Evolutionary conservation across 1,139 yeast species (phyloP).

Genomic region (Maudiozyma humilis): DNA sequence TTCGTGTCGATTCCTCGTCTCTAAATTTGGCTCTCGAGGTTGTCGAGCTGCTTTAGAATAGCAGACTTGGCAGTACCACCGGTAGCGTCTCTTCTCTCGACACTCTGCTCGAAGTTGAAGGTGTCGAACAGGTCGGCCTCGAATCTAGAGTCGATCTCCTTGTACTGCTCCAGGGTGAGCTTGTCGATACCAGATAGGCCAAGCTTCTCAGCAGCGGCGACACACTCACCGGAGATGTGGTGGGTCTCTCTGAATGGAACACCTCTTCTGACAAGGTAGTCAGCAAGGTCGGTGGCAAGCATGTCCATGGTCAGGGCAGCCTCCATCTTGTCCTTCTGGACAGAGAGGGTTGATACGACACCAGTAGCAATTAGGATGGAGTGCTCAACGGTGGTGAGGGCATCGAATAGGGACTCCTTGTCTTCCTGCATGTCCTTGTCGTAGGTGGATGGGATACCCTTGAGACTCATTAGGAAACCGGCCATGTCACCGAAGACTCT

Average conservation of each 20-base stretch:
- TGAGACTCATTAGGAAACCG: conserved; percentile 92
- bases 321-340: conserved; percentile 68
- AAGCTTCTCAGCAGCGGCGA: conserved; percentile 74
- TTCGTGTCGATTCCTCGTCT: too few relatives aligned
- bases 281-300: conserved; percentile 98
- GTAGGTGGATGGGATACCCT: conserved; percentile 93
- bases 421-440: conserved; percentile 99
- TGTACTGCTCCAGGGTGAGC: conserved; percentile 66
- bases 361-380: conserved; percentile 93
- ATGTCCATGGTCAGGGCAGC: conserved; percentile 94
- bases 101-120: conserved; percentile 86
- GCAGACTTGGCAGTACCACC: conserved; percentile 96
- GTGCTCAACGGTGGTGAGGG: conserved; percentile 83
- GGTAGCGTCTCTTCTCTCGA: conserved; percentile 90
- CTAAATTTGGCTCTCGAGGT: conserved; percentile 34
- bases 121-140: conserved; percentile 71
- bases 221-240: conserved; percentile 97
- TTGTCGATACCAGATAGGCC: conserved; percentile 74
- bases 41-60: conserved; percentile 62
- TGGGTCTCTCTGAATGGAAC: conserved; percentile 99
- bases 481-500: conserved; percentile 91
- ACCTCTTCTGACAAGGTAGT: conserved; percentile 91
- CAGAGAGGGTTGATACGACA: conserved; percentile 75
- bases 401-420: conserved; percentile 93
- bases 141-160: conserved; percentile 72